Evolutionary conservation across 1,284 basidiomycete genomes (phyloP).

Genomic region (Boletus hoseneyae): DNA sequence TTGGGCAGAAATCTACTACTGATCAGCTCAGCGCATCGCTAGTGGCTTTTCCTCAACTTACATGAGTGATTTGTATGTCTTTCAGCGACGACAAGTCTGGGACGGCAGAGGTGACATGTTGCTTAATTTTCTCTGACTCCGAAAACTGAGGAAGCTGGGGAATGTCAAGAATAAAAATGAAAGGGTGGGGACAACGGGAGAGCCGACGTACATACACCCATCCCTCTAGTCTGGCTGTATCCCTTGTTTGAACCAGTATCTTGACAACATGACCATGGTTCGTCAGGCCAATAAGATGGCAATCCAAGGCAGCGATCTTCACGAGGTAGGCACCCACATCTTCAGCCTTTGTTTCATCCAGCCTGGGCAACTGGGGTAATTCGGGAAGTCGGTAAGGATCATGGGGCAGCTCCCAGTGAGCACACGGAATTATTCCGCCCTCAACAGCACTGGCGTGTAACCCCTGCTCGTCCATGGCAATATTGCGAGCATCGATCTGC

Average conservation of each 20-base stretch:
- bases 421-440: conserved; percentile 53
- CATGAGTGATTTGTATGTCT: conserved; percentile 66
- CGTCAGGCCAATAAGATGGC: conserved; percentile 70
- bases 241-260: conserved; percentile 40
- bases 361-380: conserved; percentile 46
- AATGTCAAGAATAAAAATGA: conserved; percentile 9
- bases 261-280: conserved; percentile 74
- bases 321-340: conserved; percentile 51
- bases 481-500: conserved; percentile 40
- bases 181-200: neutral
- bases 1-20: conserved; percentile 75
- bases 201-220: conserved; percentile 72
- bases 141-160: conserved; percentile 67
- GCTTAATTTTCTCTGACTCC: conserved; percentile 49
- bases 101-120: conserved; percentile 41
- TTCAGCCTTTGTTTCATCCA: conserved; percentile 33
- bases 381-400: conserved; percentile 58
- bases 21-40: conserved; percentile 13
- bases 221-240: conserved; percentile 38
- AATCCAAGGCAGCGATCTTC: conserved; percentile 72
- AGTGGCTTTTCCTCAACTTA: conserved; percentile 30
- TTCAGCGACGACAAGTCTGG: conserved; percentile 37
- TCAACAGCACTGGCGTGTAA: conserved; percentile 35
- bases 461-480: conserved; percentile 44
- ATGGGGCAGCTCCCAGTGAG: conserved; percentile 51